Conservation (phyloP, 169 alveolate species). For the Plasmodium reichenowi region DNA sequence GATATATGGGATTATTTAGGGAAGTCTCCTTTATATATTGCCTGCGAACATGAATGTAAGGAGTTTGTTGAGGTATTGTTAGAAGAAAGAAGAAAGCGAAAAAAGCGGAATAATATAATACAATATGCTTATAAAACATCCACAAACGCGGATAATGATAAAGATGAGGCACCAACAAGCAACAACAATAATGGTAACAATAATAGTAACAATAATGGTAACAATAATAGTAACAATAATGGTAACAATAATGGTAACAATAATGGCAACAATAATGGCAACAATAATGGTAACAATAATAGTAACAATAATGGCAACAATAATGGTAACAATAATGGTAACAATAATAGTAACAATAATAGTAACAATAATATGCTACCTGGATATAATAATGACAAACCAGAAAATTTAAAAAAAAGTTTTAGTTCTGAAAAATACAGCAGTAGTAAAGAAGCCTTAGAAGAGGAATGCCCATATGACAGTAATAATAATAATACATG, state of each 20-base stretch:
- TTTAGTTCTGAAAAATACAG: neutral
- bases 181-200: neutral
- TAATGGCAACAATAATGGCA: no score
- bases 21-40: slow-evolving; percentile 88
- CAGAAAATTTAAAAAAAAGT: neutral
- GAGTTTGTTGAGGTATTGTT: slow-evolving; percentile 85
- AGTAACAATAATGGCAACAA: no score
- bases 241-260: no score
- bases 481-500: slow-evolving; percentile 2
- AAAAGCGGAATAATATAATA: slow-evolving; percentile 78
- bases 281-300: no score
- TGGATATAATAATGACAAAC: neutral
- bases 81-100: slow-evolving; percentile 80
- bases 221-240: neutral
- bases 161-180: neutral
- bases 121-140: slow-evolving; percentile 70
- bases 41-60: slow-evolving; percentile 87
- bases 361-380: neutral
- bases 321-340: no score
- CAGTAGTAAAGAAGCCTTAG: neutral
- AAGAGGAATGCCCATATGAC: slow-evolving; percentile 8
- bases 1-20: slow-evolving; percentile 90
- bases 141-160: slow-evolving; percentile 73
- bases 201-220: neutral
- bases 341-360: no score